Base-by-base conservation (phyloP, 2,329 filamentous ascomycete species). In the Macrophomina tecta region DNA sequence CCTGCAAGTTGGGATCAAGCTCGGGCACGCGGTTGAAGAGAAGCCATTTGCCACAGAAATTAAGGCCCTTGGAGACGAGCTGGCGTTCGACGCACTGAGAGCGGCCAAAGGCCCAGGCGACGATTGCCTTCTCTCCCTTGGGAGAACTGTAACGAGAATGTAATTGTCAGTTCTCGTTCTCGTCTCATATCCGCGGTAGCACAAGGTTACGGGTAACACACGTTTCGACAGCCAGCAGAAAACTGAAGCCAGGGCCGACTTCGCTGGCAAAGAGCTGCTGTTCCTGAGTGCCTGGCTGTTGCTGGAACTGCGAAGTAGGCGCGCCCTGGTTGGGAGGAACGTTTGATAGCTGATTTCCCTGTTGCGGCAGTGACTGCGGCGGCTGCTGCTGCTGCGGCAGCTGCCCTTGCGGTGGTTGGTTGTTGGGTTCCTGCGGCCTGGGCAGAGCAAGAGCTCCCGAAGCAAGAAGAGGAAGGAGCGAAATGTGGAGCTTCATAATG, bases 11-110 rank as follows among this genome's bases (percentile, higher is more conserved):
- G 11, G 45, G 16, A 45, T 48, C 58, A 3, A 62, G 42, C 30
- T 62, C 34, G 6, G 58, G 58, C 12, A 62, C 58, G 11, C 58
- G 58, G 30, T 51, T 23, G 18, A 62, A 62, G 2, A 23, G 28
- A 6, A 62, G 58, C 12, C 34, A 49, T 23, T 48, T 62, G 30
- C 34, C 34, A 30, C 58, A 62, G 42, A 62, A 62, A 8, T 62
- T 42, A 45, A 62, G 45, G 23, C 58, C 46, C 9, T 62, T 38
- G 32, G 42, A 49, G 7, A 62, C 30, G 16, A 62, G 58, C 30
- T 62, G 58, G 16, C 58, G 58, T 34, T 62, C 42, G 11, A 48
- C 34, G n/a, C 58, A 62, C 30, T 49, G 46, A 3, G 58, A 48
- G 14, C 30, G 14, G 16, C 58, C 58, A 30, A 23, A 62, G 4